A percentile compares a stretch with the other conserved stretches of the same genome.
phyloP scores from a whole-genome alignment of 2,329 filamentous ascomycete genomes.

The Alternaria sp. region DNA sequence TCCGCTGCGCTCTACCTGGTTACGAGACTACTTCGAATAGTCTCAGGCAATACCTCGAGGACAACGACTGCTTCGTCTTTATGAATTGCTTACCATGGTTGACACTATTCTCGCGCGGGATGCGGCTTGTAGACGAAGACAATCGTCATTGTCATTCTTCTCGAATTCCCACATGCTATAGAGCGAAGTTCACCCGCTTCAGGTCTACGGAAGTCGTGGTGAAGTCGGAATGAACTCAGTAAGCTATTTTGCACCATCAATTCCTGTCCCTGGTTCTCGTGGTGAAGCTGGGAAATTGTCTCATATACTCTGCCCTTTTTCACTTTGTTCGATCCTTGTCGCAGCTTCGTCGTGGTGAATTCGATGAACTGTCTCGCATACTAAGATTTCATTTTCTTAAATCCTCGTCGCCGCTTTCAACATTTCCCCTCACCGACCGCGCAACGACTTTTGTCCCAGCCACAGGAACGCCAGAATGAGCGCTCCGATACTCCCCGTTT shows the following conservation, averaged over 20 bases:
- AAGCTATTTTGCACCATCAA: neutral
- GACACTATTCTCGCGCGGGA: neutral
- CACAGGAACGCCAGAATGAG: constrained; percentile 1
- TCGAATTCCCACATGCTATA: neutral
- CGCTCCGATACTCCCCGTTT: constrained; percentile 1
- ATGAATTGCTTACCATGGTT: neutral
- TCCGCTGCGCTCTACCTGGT: neutral
- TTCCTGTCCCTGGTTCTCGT: neutral
- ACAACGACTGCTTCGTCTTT: neutral
- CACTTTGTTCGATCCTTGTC: neutral
- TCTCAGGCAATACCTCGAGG: neutral
- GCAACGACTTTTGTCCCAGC: neutral
- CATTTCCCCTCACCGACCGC: neutral
- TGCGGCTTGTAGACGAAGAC: neutral
- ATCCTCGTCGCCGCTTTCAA: neutral
- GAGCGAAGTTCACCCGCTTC: neutral
- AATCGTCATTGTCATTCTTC: neutral
- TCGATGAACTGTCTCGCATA: neutral
- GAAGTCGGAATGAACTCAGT: neutral
- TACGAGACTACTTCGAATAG: neutral
- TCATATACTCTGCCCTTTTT: neutral
- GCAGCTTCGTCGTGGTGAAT: neutral
- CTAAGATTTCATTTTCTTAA: neutral
- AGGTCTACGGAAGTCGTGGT: neutral
- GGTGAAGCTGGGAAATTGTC: neutral